These are phyloP conservation scores for Solanum hybrid DNA, from an alignment of 305 asterid species.

Conservation along the genomic window DNA sequence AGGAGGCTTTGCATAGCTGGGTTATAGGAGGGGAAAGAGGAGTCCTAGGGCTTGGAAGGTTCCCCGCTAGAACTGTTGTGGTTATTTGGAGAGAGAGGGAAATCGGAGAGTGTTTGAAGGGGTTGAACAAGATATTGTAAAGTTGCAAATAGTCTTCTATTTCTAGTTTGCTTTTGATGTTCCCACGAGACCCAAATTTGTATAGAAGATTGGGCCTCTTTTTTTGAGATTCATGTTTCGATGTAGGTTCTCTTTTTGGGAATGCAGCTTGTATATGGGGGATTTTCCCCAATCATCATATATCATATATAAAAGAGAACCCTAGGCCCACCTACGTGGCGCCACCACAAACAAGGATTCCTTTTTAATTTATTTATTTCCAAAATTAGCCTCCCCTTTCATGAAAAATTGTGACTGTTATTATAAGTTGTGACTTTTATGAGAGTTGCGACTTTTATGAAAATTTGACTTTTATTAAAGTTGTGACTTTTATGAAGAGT, in stretches of 20 bases:
- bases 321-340: no score
- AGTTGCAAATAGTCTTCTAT: neutral
- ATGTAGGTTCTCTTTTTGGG: neutral
- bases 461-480: no score
- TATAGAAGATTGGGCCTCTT: neutral
- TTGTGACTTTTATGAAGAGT: no score
- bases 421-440: no score
- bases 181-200: neutral
- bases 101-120: neutral
- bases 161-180: neutral
- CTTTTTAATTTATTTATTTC: no score
- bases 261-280: neutral
- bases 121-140: neutral
- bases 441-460: no score
- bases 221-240: neutral
- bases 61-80: neutral
- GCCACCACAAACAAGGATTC: no score
- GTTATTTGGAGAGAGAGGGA: neutral
- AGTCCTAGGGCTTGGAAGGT: neutral
- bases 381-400: no score
- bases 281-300: neutral
- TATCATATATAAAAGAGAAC: no score
- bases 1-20: neutral
- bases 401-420: no score
- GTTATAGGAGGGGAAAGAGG: neutral